Base-by-base conservation (phyloP, 106 monocot genomes). In the Dendrobium officinale region DNA sequence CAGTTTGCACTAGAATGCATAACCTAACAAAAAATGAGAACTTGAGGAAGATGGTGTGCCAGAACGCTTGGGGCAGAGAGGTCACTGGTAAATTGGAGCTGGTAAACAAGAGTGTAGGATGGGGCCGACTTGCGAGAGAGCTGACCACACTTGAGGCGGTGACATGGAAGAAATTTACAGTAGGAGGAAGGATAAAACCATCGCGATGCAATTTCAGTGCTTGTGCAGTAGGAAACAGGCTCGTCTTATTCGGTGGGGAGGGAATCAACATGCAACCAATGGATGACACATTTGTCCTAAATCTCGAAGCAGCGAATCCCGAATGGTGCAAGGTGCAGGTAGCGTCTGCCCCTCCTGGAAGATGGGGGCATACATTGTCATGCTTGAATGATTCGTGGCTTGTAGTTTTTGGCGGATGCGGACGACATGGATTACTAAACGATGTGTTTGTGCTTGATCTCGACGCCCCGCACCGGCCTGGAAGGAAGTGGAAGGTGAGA, bases 201-300 rank as follows among this genome's bases (percentile, higher is more conserved):
- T 97, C 94, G 18, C 91, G 96, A 1, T 97, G 96, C 75, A 97
- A 97, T 64, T 97, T 94, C 82, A 90, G 96, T 43, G 93, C 91
- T 1, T 97, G 96, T 67, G 94, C 96, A 15, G 96, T 94, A 2
- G 96, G 96, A 1, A 92, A 90, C 86, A 61, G 94, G 42, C 88
- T 97, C 3, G 94, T 97, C 55, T 92, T 97, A 7, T 97, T 97
- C 42, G 96, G 96, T 75, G 96, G 96, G 10, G 96, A 97, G 75
- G 96, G 96, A 4, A 82, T 97, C 51, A 83, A 92, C 86, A 97
- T 97, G 96, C 93, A 92, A 13, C 96, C 96, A 4, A 97, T 97
- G 96, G 92, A 92, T 59, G 96, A 97, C 67, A 97, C 96, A 0
- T 97, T 94, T 66, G 90, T 97, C 58, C 92, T 97, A 61, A 91